Percentiles rank a stretch among this genome's conserved stretches.
These are phyloP conservation scores for Diddensiella transvaalensis DNA, from an alignment of 805 yeast species.

Conservation along the genomic window DNA sequence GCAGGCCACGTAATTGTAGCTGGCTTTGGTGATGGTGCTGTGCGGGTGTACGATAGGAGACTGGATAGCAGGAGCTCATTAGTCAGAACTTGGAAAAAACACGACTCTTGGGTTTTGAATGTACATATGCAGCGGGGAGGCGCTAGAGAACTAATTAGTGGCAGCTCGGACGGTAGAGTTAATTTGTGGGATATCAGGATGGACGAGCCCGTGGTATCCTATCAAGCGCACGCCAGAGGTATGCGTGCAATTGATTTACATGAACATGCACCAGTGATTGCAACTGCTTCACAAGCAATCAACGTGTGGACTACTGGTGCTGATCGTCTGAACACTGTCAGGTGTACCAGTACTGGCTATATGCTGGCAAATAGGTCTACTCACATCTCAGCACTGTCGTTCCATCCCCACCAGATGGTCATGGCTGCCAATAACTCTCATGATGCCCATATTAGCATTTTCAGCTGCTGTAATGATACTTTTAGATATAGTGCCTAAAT, in stretches of 20 bases:
- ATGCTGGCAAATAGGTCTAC: constrained; percentile 34
- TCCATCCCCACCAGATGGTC: constrained; percentile 96
- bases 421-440: constrained; percentile 81
- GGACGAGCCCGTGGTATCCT: constrained; percentile 61
- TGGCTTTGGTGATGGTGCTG: constrained; percentile 87
- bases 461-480: constrained; percentile 9
- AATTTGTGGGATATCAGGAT: constrained; percentile 87
- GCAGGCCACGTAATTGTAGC: constrained; percentile 87
- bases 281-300: constrained; percentile 73
- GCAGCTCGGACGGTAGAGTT: constrained; percentile 71
- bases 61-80: constrained; percentile 79
- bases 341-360: constrained; percentile 38
- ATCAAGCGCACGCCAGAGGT: constrained; percentile 47
- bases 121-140: constrained; percentile 98
- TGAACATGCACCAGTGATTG: constrained; percentile 94
- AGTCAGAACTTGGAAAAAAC: constrained; percentile 72
- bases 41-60: constrained; percentile 88
- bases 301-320: constrained; percentile 87
- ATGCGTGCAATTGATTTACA: constrained; percentile 77
- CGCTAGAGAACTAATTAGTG: constrained; percentile 80
- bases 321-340: constrained; percentile 59
- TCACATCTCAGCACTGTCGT: constrained; percentile 61
- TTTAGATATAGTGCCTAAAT: neutral
- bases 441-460: constrained; percentile 54
- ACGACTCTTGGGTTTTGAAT: constrained; percentile 60